Evolutionary conservation across 1,139 yeast species (phyloP), one percentile per base, ranked within the genome.

Genomic region (Suhomyces guaymorum): DNA sequence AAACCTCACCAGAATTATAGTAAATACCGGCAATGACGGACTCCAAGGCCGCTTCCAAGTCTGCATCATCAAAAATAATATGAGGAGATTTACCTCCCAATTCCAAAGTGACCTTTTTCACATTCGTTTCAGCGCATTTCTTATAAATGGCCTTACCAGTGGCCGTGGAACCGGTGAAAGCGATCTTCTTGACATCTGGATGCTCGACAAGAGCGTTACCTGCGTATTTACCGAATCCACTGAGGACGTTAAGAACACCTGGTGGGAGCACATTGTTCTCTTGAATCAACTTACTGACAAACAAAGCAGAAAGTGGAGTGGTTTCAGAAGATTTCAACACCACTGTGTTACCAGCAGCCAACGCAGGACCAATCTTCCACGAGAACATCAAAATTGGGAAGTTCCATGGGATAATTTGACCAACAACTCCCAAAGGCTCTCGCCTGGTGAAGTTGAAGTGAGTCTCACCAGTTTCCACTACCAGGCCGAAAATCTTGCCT

Each of bases 21-120:
- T 44, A 50, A 24, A 51, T 51, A 23, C 54, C 54, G 13, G 47
- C 37, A 30, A 50, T 32, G 6, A 50, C 49, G 25, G 48, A 41
- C 13, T 42, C 30, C 7, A 50, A 37, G 8, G 41, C 41, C 3
- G 65, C 63, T 39, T 76, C 77, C 38, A 85, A 49, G 51, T 85
- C 78, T 42, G 86, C 86, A 57, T 85, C 94, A 49, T 78, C 73
- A 54, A 84, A 84, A 32, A 85, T 80, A 49, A 85, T 78, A 63
- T 82, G 80, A 51, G 95, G 90, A 34, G 92, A 83, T 69, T 85
- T 85, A 54, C 95, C 95, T 53, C 95, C 95, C 52, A 84, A 79
- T 68, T 85, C 95, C 51, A 85, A 75, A 28, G 95, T 84, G 36
- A 83, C 85, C 64, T 82, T 82, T 73, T 84, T 84, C 62, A 83